Percentiles rank a stretch among this genome's conserved stretches.
phyloP scores from a whole-genome alignment of 306 rosid genomes.

The Dryas octopetala region DNA sequence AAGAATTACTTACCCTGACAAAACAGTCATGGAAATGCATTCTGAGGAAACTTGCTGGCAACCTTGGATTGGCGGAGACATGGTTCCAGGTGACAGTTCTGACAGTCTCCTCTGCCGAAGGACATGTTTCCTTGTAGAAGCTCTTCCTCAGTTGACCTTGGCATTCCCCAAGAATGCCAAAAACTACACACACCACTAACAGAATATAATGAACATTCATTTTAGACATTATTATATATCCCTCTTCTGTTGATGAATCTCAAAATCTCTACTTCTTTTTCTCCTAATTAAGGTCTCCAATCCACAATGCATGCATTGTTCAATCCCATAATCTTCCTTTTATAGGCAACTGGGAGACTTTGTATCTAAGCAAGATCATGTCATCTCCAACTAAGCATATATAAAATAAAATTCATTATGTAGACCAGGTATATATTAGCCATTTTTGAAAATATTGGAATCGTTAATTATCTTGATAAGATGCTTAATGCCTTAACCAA shows the following conservation, averaged over 20 bases:
- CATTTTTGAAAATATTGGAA: too few species aligned
- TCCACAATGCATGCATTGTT: not conserved
- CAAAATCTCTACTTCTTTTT: too few species aligned
- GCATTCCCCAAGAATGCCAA: constrained; percentile 4
- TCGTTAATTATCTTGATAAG: too few species aligned
- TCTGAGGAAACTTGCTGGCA: constrained; percentile 51
- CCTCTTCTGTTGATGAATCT: not conserved
- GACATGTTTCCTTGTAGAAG: constrained; percentile 41
- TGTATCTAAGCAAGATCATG: too few species aligned
- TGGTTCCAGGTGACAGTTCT: constrained; percentile 31
- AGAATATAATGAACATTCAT: not conserved
- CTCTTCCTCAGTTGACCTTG: constrained; percentile 34
- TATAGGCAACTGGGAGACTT: not conserved
- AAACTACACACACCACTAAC: not conserved
- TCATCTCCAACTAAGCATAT: too few species aligned
- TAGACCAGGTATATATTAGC: too few species aligned
- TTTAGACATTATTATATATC: not conserved
- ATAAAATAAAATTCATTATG: too few species aligned
- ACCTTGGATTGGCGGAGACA: constrained; percentile 34
- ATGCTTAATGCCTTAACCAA: too few species aligned
- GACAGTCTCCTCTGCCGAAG: constrained; percentile 45
- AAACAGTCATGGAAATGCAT: constrained; percentile 72
- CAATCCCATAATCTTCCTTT: not conserved
- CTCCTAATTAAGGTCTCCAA: not conserved
- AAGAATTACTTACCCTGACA: constrained; percentile 41